phyloP scores from a whole-genome alignment of 495 filamentous ascomycete genomes.

The Annulohypoxylon stygium region DNA sequence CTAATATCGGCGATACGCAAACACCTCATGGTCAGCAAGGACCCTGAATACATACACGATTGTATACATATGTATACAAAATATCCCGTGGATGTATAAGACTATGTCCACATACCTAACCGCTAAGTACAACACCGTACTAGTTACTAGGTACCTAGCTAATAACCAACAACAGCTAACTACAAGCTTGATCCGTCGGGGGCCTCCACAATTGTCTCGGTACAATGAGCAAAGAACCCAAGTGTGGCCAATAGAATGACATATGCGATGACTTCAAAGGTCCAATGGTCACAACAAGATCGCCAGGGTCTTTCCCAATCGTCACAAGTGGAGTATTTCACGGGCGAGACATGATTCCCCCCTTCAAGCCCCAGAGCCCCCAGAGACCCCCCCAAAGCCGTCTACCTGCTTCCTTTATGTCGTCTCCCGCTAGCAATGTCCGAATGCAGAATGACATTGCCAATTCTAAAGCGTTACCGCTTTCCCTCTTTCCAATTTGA shows the following conservation, averaged over 20 bases:
- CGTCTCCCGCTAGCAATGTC: constrained; percentile 42
- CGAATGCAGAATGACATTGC: constrained; percentile 49
- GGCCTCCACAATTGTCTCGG: constrained; percentile 34
- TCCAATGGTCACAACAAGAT: constrained; percentile 42
- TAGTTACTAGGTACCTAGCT: neutral
- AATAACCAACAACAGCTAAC: constrained; percentile 8
- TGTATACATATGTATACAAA: neutral
- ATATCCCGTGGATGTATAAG: constrained; percentile 2
- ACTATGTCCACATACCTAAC: constrained; percentile 4
- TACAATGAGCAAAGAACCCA: constrained; percentile 2
- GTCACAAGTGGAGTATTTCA: constrained; percentile 29
- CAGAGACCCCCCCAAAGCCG: constrained; percentile 2
- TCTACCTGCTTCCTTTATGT: constrained; percentile 31
- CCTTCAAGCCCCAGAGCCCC: neutral
- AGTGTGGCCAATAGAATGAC: constrained; percentile 50
- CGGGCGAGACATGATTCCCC: constrained; percentile 13
- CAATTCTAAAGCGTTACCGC: constrained; percentile 27
- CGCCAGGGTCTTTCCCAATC: constrained; percentile 57
- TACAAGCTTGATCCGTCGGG: constrained; percentile 17
- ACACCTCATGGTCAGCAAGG: constrained; percentile 1
- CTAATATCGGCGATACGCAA: neutral
- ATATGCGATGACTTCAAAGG: constrained; percentile 48
- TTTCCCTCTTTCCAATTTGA: constrained; percentile 36
- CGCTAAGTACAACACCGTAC: neutral
- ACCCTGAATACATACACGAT: constrained; percentile 2